Conservation (phyloP, 805 yeast genomes). For the Lipomyces oligophaga region DNA sequence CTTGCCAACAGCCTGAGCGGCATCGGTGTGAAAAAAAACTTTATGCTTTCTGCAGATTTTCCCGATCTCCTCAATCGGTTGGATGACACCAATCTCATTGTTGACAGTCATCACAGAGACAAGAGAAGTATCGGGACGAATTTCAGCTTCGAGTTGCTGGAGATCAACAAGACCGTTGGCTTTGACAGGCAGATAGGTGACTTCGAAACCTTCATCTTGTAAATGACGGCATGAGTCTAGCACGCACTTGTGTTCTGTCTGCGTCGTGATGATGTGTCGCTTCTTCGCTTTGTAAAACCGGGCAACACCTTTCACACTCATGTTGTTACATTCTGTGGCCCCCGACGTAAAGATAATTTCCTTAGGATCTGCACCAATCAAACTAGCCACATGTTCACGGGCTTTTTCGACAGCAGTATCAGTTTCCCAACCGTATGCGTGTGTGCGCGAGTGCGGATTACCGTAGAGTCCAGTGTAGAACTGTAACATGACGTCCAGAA, state of each 20-base stretch:
- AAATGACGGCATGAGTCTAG: constrained; percentile 90
- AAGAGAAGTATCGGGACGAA: constrained; percentile 83
- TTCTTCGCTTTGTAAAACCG: constrained; percentile 86
- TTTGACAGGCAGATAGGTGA: constrained; percentile 84
- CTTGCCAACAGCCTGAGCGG: constrained; percentile 96
- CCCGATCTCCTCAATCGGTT: constrained; percentile 94
- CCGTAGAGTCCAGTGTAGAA: constrained; percentile 93
- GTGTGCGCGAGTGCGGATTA: constrained; percentile 96
- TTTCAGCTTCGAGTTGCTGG: constrained; percentile 73
- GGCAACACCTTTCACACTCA: constrained; percentile 93
- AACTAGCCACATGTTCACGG: constrained; percentile 71
- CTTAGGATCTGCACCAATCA: constrained; percentile 91
- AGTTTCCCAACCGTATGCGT: constrained; percentile 98
- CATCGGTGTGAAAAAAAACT: constrained; percentile 95
- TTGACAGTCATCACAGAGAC: constrained; percentile 96
- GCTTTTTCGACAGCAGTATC: constrained; percentile 87
- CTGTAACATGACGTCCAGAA: constrained; percentile 78
- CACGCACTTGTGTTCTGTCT: constrained; percentile 99
- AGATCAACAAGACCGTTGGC: constrained; percentile 74
- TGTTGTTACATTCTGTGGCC: constrained; percentile 95
- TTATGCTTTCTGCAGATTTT: constrained; percentile 77
- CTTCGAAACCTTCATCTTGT: constrained; percentile 96
- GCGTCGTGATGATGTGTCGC: constrained; percentile 90
- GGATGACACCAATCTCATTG: constrained; percentile 96
- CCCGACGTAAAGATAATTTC: constrained; percentile 97